A percentile compares a stretch with the other conserved stretches of the same genome.
Evolutionary conservation across 129 eudicot genomes (phyloP).

Genomic region (Helichrysum umbraculigerum): DNA sequence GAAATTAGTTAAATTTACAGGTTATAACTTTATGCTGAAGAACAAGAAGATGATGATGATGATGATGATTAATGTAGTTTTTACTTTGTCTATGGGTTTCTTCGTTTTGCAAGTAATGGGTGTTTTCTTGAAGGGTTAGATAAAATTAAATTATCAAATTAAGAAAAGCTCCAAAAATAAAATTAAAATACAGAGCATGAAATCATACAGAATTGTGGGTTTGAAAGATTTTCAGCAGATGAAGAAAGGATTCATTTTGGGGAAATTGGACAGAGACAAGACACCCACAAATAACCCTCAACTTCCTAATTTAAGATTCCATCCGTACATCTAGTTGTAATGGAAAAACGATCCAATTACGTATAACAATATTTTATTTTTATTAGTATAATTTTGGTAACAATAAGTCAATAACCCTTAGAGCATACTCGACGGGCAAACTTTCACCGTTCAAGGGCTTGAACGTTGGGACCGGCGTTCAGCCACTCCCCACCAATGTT

Average conservation of each 20-base stretch:
- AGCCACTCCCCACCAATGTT: too few relatives aligned
- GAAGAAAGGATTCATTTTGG: conserved; percentile 15
- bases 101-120: neutral
- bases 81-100: neutral
- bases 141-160: too few relatives aligned
- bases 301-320: conserved; percentile 25
- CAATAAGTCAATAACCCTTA: too few relatives aligned
- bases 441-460: too few relatives aligned
- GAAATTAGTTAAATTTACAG: conserved; percentile 13
- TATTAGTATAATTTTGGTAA: too few relatives aligned
- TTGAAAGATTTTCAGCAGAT: neutral
- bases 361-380: neutral
- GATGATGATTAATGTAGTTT: conserved; percentile 4
- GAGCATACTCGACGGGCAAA: too few relatives aligned
- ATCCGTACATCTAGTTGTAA: conserved; percentile 6
- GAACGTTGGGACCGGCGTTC: too few relatives aligned
- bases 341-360: neutral
- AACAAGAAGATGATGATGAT: neutral
- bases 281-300: conserved; percentile 23
- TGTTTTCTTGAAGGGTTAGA: neutral
- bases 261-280: conserved; percentile 13
- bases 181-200: neutral
- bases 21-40: conserved; percentile 5
- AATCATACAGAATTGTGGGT: neutral
- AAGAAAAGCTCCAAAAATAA: neutral